Evolutionary conservation across 129 eudicot genomes (phyloP).

Genomic region (Escallonia rubra): DNA sequence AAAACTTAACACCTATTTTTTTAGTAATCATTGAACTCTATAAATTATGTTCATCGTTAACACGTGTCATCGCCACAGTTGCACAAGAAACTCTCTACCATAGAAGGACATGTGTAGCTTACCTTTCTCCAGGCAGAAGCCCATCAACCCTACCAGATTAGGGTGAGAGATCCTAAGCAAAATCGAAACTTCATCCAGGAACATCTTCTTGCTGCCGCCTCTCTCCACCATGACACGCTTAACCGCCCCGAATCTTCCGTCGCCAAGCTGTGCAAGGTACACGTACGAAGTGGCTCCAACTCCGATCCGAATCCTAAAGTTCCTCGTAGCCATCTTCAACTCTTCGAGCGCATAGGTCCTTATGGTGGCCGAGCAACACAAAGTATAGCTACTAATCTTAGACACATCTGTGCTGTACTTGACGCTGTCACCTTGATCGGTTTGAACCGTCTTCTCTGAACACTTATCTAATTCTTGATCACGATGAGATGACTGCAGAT

Average conservation of each 20-base stretch:
- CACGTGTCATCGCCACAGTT: too few species aligned
- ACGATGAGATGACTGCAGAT: constrained; percentile 20
- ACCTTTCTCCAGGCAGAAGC: constrained; percentile 86
- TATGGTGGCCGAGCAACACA: constrained; percentile 23
- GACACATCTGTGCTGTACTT: neutral
- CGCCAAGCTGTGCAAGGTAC: constrained; percentile 71
- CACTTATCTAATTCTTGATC: constrained; percentile 21
- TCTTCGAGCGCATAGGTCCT: constrained; percentile 72
- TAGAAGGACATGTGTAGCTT: neutral
- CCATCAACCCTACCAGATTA: constrained; percentile 69
- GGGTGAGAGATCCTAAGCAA: constrained; percentile 87
- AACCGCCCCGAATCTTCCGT: constrained; percentile 69
- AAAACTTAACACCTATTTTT: too few species aligned
- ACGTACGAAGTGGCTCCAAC: constrained; percentile 78
- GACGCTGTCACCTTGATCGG: constrained; percentile 6
- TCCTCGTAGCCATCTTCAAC: constrained; percentile 54
- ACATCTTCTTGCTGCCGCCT: constrained; percentile 75
- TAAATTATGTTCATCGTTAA: too few species aligned
- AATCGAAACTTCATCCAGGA: constrained; percentile 78
- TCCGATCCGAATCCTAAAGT: constrained; percentile 59
- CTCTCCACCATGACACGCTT: constrained; percentile 75
- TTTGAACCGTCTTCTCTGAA: constrained; percentile 13
- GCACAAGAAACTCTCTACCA: too few species aligned
- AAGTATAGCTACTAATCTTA: neutral
- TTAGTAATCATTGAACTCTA: too few species aligned